Percentiles rank a stretch among this genome's conserved stretches.
Conservation (phyloP, 768 basidiomycete genomes). For the Inosperma sp. region DNA sequence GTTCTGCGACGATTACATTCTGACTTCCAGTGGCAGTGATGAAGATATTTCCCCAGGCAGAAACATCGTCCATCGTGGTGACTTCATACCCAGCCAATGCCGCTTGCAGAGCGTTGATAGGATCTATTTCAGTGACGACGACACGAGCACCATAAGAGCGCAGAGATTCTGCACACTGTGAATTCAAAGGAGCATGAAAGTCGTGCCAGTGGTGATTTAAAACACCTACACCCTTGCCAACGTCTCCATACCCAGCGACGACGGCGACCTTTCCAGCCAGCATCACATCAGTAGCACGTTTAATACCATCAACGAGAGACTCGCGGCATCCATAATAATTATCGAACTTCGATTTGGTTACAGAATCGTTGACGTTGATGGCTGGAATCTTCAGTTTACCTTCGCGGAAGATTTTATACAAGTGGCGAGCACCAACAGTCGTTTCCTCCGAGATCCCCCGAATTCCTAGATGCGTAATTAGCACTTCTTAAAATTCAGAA, state of each 20-base stretch:
- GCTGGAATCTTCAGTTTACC: slow-evolving; percentile 96
- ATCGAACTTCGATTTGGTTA: slow-evolving; percentile 99
- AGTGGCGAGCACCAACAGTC: slow-evolving; percentile 98
- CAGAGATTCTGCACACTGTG: slow-evolving; percentile 97
- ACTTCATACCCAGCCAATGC: slow-evolving; percentile 99
- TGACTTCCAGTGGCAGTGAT: slow-evolving; percentile 99
- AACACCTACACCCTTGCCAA: slow-evolving; percentile 93
- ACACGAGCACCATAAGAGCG: slow-evolving; percentile 97
- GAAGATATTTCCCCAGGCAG: slow-evolving; percentile 83
- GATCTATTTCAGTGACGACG: slow-evolving; percentile 96
- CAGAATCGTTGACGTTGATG: slow-evolving; percentile 99
- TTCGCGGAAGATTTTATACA: slow-evolving; percentile 97
- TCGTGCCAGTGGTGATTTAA: background rate
- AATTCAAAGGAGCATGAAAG: background rate
- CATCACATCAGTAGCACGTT: slow-evolving; percentile 99
- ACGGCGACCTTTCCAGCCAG: slow-evolving; percentile 99
- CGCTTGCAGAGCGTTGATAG: slow-evolving; percentile 99
- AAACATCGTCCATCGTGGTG: slow-evolving; percentile 97
- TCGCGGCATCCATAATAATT: slow-evolving; percentile 99
- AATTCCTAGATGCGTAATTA: slow-evolving; percentile 51
- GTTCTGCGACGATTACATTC: slow-evolving; percentile 90
- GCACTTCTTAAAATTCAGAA: background rate
- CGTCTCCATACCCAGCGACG: slow-evolving; percentile 98
- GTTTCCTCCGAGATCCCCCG: slow-evolving; percentile 98
- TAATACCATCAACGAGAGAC: slow-evolving; percentile 99